Conservation (phyloP, 2,329 filamentous ascomycete genomes). For the Colletotrichum sojae region DNA sequence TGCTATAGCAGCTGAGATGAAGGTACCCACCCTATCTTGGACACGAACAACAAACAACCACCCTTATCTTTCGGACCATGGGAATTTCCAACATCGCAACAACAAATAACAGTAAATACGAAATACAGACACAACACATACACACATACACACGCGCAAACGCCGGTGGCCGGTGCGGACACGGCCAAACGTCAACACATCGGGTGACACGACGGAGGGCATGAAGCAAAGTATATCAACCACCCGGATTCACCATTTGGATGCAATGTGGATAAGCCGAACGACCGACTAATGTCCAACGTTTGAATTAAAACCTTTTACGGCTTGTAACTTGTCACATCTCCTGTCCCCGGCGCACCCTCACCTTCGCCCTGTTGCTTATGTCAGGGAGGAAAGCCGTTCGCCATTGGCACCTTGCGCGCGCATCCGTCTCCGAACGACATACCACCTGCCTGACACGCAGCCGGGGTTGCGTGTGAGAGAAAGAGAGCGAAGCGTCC, state of each 20-base stretch:
- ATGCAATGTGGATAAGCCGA: too few relatives aligned
- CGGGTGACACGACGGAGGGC: neutral
- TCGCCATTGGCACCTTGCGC: neutral
- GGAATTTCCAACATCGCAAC: neutral
- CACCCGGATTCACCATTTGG: neutral
- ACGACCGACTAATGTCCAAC: too few relatives aligned
- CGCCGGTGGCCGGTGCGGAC: conserved; percentile 6
- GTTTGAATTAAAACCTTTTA: too few relatives aligned
- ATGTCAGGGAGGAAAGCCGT: neutral
- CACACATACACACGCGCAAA: neutral
- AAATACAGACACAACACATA: neutral
- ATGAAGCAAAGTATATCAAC: conserved; percentile 11
- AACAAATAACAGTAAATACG: conserved; percentile 25
- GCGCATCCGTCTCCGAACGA: neutral
- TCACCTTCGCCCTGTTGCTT: neutral
- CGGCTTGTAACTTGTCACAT: too few relatives aligned
- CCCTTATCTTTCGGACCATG: neutral
- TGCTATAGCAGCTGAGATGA: too few relatives aligned
- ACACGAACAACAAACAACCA: conserved; percentile 27
- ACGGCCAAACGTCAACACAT: conserved; percentile 2
- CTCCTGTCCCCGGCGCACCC: too few relatives aligned
- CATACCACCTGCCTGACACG: conserved; percentile 5
- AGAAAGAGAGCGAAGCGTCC: neutral
- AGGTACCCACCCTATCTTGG: neutral
- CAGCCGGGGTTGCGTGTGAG: neutral